Base-by-base conservation (phyloP, 2,329 filamentous ascomycete species). In the Fusarium torreyae region DNA sequence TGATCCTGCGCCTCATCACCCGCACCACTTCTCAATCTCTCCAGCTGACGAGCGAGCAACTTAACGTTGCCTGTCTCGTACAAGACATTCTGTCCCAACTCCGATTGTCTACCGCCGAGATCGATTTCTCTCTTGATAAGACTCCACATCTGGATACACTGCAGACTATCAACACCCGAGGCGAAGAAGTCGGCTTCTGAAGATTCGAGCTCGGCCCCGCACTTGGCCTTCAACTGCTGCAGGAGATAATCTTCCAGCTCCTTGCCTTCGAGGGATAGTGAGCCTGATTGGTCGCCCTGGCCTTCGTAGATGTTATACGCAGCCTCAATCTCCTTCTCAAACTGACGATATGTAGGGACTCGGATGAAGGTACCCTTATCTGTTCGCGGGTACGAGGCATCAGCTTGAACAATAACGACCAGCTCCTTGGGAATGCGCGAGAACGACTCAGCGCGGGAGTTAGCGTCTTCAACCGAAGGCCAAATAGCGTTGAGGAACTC, bases 361-460 rank as follows among this genome's bases (percentile, higher is more conserved):
- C 86, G 80, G n/a, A 87, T 88, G 57, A 86, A 79, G 1, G 82
- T 86, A 1, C 84, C 83, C 69, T 88, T 88, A 55, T 88, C 86
- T 0, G 86, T 88, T 3, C 77, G 75, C 0, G 86, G 84, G 46
- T 83, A 87, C 0, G 78, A 69, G 0, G 80, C 81, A 1, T 82
- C 83, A 0, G 78, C 66, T 0, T 81, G 78, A 4, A 88, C 76
- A 4, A 89, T 72, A 0, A 84, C 74, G 0, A 90, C 78, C 73
- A 90, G 82, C 5, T 88, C 86, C 17, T 76, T 81, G 0, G 83
- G 84, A 3, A 90, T 82, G 15, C 82, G 81, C 0, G 84, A 84
- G 68, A 88, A 91, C 0, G 82, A 83, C 64, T 83, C 86, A 20
- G 81, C 82, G 14, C 77, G 71, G 1, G 78, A 71, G 59, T 90